These are phyloP conservation scores for Fusarium cyanostomum DNA, from an alignment of 2,329 filamentous ascomycete species.

Conservation along the genomic window DNA sequence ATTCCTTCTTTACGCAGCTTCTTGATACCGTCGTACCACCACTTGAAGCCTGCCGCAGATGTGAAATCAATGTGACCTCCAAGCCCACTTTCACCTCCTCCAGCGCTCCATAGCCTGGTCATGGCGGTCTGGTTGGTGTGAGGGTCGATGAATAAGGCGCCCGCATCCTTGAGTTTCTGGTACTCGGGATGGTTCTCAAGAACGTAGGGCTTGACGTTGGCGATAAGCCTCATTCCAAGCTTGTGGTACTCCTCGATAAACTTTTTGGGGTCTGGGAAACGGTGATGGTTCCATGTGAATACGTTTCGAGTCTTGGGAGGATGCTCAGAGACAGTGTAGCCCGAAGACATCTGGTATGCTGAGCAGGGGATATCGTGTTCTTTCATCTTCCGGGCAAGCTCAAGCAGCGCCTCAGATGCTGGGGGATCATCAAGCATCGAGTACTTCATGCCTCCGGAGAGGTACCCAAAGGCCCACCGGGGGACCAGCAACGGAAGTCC, in stretches of 20 bases:
- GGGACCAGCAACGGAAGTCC: slow-evolving; percentile 75
- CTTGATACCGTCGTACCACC: slow-evolving; percentile 76
- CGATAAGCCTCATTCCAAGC: slow-evolving; percentile 72
- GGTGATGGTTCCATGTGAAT: slow-evolving; percentile 73
- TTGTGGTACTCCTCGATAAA: slow-evolving; percentile 71
- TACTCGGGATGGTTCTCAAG: slow-evolving; percentile 74
- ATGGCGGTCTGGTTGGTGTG: slow-evolving; percentile 61
- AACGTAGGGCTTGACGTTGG: slow-evolving; percentile 79
- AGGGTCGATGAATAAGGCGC: slow-evolving; percentile 72
- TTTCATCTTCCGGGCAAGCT: slow-evolving; percentile 69
- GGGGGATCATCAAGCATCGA: slow-evolving; percentile 60
- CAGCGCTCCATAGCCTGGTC: slow-evolving; percentile 76
- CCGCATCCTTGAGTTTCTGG: slow-evolving; percentile 63
- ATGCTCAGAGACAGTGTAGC: slow-evolving; percentile 73
- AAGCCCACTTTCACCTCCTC: slow-evolving; percentile 74
- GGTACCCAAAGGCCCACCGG: slow-evolving; percentile 77
- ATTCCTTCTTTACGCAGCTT: slow-evolving; percentile 70
- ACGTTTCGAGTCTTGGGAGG: slow-evolving; percentile 77
- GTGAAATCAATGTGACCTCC: slow-evolving; percentile 80
- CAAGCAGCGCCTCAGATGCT: slow-evolving; percentile 67
- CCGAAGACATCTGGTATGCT: slow-evolving; percentile 77
- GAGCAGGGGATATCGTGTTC: slow-evolving; percentile 75
- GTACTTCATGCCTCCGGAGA: slow-evolving; percentile 71
- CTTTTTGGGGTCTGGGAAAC: slow-evolving; percentile 73
- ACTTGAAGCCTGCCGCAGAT: slow-evolving; percentile 70